These are phyloP conservation scores for Venturia oleaginea DNA, from an alignment of 2,329 filamentous ascomycete species.

Conservation along the genomic window DNA sequence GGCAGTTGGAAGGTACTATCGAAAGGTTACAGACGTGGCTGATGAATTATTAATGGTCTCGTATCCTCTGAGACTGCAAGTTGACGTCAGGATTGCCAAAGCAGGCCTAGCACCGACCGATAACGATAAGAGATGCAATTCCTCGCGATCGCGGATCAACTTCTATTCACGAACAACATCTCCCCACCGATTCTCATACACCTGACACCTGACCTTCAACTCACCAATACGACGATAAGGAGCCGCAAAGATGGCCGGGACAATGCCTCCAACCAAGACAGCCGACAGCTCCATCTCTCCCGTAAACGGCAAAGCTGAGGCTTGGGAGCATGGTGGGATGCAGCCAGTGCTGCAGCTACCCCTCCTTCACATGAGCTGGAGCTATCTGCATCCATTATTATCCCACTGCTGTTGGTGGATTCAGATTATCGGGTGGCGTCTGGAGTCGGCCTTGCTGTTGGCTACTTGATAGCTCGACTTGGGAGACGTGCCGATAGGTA, in stretches of 20 bases:
- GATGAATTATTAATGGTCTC: too few species aligned
- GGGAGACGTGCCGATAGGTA: background rate
- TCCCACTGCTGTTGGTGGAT: background rate
- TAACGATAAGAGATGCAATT: background rate
- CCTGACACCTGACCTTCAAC: background rate
- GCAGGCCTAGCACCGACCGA: background rate
- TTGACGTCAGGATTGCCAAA: background rate
- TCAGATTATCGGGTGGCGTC: background rate
- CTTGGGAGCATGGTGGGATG: conserved; percentile 1
- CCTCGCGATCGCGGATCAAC: background rate
- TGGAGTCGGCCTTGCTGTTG: background rate
- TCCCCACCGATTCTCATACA: too few species aligned
- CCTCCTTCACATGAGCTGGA: background rate
- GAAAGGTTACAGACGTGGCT: too few species aligned
- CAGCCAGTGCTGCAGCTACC: conserved; percentile 2
- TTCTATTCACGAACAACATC: background rate
- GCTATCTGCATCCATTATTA: background rate
- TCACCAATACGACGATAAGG: background rate
- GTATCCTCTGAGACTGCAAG: too few species aligned
- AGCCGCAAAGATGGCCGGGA: background rate
- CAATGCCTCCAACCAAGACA: background rate
- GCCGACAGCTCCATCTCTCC: background rate
- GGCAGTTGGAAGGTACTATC: too few species aligned
- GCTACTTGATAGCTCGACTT: background rate
- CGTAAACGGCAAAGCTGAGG: background rate